Base-by-base conservation (phyloP, 768 basidiomycete genomes). In the Hypholoma fasciculare region DNA sequence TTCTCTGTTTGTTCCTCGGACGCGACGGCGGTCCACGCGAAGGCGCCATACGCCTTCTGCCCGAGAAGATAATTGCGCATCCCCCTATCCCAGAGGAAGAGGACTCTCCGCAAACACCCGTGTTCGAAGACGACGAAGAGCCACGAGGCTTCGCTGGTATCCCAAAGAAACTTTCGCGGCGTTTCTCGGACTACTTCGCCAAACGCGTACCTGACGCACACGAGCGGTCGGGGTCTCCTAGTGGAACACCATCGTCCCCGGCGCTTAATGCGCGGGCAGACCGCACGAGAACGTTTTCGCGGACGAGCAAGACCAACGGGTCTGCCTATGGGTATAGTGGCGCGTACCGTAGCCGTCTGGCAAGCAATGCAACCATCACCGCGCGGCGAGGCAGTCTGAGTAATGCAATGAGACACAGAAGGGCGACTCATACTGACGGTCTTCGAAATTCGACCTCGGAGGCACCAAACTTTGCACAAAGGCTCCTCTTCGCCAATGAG, bases 401-500 rank as follows among this genome's bases (percentile, higher is more conserved):
- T 34, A 81, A 79, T 65, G 79, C 82, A 20, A 60, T 83, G 54
- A 74, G 82, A 46, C 78, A 86, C 7, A 72, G 82, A 48, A 71
- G 83, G 47, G 79, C 80, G 43, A 84, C 82, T 67, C 77, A 74
- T 58, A 69, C 75, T 48, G 83, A 82, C 50, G 77, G 73, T 46
- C 49, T 70, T 40, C 76, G 76, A 44, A 78, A 82, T 7, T 76
- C 76, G 13, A 52, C 62, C 26, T 61, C 60, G 39, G 76, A 76
- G 53, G 67, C 65, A 62, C 80, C 94, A 51, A 94, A 92, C 65
- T 94, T 98, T 63, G 89, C 96, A 0, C 92, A 96, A 69, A 82
- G 93, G 58, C 68, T 96, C 20, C 74, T 96, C 44, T 86, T 96
- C 77, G 96, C 96, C 17, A 97, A 97, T 72, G 95, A 97, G 73